Percentiles rank a stretch among this genome's conserved stretches.
These are phyloP conservation scores for Berkeleyomyces rouxiae DNA, from an alignment of 2,329 filamentous ascomycete species.

Conservation along the genomic window DNA sequence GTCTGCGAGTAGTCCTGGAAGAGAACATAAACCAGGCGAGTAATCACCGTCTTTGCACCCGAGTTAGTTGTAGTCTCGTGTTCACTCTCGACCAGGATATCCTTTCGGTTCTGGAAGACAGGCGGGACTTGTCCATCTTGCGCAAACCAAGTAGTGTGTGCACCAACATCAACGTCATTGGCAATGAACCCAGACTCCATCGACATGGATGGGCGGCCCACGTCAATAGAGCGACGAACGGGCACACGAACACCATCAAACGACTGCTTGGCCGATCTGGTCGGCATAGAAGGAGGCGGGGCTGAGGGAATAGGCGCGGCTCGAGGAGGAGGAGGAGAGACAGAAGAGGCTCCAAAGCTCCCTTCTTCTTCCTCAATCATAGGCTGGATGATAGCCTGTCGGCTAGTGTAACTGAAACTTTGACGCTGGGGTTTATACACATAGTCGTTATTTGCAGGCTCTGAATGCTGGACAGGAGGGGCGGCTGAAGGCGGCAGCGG, in stretches of 20 bases:
- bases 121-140: conserved; percentile 66
- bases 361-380: conserved; percentile 30
- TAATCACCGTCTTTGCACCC: conserved; percentile 53
- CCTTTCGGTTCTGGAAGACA: conserved; percentile 62
- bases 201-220: conserved; percentile 48
- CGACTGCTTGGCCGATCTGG: conserved; percentile 35
- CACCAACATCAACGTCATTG: conserved; percentile 65
- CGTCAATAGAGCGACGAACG: conserved; percentile 51
- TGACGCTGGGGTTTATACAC: conserved; percentile 32
- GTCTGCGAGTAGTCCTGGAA: conserved; percentile 97
- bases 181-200: conserved; percentile 74
- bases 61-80: conserved; percentile 55
- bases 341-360: conserved; percentile 24
- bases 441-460: conserved; percentile 33
- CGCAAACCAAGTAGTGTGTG: conserved; percentile 71
- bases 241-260: conserved; percentile 41
- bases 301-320: conserved; percentile 20
- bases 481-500: conserved; percentile 15
- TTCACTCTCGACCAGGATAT: conserved; percentile 69
- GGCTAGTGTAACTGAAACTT: conserved; percentile 11
- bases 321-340: conserved; percentile 5
- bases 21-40: conserved; percentile 70
- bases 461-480: conserved; percentile 12
- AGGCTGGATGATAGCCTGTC: conserved; percentile 20
- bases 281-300: conserved; percentile 16